Base-by-base conservation (phyloP, 2,329 filamentous ascomycete species). In the Fusarium dlaminii region DNA sequence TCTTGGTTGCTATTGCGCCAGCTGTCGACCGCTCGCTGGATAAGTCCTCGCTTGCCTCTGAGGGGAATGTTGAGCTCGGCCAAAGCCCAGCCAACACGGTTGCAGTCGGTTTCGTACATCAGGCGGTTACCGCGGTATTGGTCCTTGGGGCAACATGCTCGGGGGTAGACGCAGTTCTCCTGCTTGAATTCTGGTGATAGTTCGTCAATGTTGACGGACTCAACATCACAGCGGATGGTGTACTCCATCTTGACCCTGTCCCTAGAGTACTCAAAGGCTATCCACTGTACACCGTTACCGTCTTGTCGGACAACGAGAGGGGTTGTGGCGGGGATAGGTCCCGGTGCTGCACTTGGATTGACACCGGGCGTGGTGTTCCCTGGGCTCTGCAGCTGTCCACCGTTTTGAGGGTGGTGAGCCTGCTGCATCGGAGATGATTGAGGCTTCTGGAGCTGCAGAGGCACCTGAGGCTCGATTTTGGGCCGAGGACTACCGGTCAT, bases 1-100 rank as follows among this genome's bases (percentile, higher is more conserved):
- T 99, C 96, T 85, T 97, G 95, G 84, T 98, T 98, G 88, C 96
- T 98, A 86, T 99, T 99, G 72, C 96, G 90, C 96, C 96, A 98
- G 86, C 95, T 98, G 84, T 99, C 96, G 49, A 99, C 96, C 5
- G 96, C 96, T 74, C 96, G 90, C 86, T 99, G 96, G 77, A 99
- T 99, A 68, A 99, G 88, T 13, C 96, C 96, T 77, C 96, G 90
- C 87, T 98, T 98, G 76, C 96, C 96, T 73, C 96, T 91, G 68
- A 98, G 88, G 66, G 94, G 93, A 13, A 95, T 92, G 82, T 99
- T 99, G 61, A 99, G 86, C 80, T 98, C 93, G 6, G 96, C 96
- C 75, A 99, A 85, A 18, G 96, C 96, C 96, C 96, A 99, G n/a
- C 96, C 96, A n/a, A 99, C 96, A 1, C 95, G 94, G 84, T 99